Base-by-base conservation (phyloP, 495 filamentous ascomycete genomes). In the Penicilliopsis zonata region DNA sequence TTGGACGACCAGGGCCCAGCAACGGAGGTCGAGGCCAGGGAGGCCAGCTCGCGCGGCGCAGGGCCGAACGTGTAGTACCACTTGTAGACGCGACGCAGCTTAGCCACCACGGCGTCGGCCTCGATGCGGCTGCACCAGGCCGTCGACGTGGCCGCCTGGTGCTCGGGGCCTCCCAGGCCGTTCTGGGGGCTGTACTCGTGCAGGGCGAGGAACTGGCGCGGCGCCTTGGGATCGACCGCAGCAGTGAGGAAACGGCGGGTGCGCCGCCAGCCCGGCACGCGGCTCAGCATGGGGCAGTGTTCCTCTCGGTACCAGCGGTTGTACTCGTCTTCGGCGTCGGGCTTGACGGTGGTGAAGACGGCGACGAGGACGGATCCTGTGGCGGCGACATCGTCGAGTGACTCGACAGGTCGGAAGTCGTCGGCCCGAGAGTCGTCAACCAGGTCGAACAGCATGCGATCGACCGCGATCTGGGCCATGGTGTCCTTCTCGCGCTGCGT, bases 41-140 rank as follows among this genome's bases (percentile, higher is more conserved):
- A 63, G 3, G 59, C 37, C 13, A 86, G 58, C 33, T 85, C 75
- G n/a, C 80, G 62, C 5, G 80, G 75, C 0, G 70, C 79, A 0
- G 79, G 70, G 0, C 79, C 80, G 43, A 90, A 86, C 23, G 78
- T 78, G 55, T 85, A 86, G 45, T 82, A 78, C 43, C 84, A 73
- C 30, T 73, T 58, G 53, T 82, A 87, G 1, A 61, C 54, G 8
- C 80, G 57, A 25, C 72, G 62, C 10, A 50, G 61, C 40, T 67
- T 74, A 22, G 55, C 46, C n/a, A 62, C 57, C 16, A 80, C 70
- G 16, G 67, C 61, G n/a, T 74, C 66, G 16, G 46, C 46, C 42
- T 64, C 63, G 19, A 83, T 53, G 30, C 70, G 64, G 3, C 62
- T 55, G 15, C 60, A 52, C 66, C 74, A 74, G 1, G 67, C 55